These are phyloP conservation scores for Aspergillus brunneoviolaceus DNA, from an alignment of 2,329 filamentous ascomycete species.

Conservation along the genomic window DNA sequence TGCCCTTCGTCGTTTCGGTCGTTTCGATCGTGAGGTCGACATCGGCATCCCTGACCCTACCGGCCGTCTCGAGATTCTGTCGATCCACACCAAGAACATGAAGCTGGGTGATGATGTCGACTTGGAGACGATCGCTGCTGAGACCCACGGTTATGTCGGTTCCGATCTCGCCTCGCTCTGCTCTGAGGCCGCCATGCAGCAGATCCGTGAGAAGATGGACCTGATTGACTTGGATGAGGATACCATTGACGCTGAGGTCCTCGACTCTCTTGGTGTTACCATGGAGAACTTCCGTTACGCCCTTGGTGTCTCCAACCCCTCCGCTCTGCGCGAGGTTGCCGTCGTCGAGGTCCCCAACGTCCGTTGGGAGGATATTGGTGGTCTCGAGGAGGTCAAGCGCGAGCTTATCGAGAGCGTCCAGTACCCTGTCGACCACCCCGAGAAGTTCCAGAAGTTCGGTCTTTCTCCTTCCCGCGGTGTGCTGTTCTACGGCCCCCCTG, in stretches of 20 bases:
- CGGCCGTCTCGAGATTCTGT: conserved; percentile 95
- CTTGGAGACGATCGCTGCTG: conserved; percentile 90
- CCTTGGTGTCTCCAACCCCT: conserved; percentile 96
- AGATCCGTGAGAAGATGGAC: conserved; percentile 99
- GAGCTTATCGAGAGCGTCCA: conserved; percentile 98
- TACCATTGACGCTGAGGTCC: conserved; percentile 96
- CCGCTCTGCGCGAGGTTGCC: conserved; percentile 95
- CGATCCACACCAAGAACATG: conserved; percentile 99
- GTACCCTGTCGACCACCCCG: conserved; percentile 98
- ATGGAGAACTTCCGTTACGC: conserved; percentile 99
- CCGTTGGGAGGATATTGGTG: conserved; percentile 99
- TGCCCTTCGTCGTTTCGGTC: conserved; percentile 93
- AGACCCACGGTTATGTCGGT: conserved; percentile 98
- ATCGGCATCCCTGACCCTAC: conserved; percentile 98
- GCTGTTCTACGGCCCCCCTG: conserved; percentile 95
- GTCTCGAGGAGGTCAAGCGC: conserved; percentile 96
- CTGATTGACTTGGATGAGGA: conserved; percentile 98
- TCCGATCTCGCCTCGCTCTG: conserved; percentile 97
- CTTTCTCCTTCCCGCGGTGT: conserved; percentile 97
- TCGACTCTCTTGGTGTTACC: conserved; percentile 96
- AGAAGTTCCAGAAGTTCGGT: conserved; percentile 99
- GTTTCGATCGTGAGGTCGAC: conserved; percentile 98
- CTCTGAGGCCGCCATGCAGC: conserved; percentile 99
- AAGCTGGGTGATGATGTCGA: conserved; percentile 97
- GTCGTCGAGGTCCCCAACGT: conserved; percentile 99